phyloP scores from a whole-genome alignment of 2,329 filamentous ascomycete genomes.

The Colletotrichum tanaceti region DNA sequence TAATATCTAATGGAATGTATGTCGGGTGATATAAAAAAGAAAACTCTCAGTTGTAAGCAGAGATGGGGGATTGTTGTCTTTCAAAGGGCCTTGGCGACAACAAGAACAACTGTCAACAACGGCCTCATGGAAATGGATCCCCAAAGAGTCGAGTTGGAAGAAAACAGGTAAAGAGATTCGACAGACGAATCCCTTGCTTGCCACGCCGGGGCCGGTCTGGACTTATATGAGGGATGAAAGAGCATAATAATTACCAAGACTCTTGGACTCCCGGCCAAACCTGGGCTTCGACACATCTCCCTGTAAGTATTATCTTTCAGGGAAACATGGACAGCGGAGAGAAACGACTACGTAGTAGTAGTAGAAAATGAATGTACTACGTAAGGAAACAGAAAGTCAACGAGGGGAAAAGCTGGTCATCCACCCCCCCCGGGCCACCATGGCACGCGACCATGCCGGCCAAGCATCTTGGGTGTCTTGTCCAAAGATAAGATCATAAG shows the following conservation, averaged over 20 bases:
- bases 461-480: conserved; percentile 22
- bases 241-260: no score
- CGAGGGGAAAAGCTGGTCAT: not conserved
- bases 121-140: not conserved
- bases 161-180: not conserved
- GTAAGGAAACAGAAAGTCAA: no score
- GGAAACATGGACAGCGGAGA: no score
- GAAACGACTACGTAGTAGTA: no score
- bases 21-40: no score
- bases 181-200: not conserved
- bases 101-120: no score
- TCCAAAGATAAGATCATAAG: not conserved
- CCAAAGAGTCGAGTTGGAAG: not conserved
- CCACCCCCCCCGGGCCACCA: not conserved
- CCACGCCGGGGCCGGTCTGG: not conserved
- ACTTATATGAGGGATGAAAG: not conserved
- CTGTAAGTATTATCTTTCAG: no score
- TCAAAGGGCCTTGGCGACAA: not conserved
- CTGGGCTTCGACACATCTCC: no score
- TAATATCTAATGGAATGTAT: no score
- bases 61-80: not conserved
- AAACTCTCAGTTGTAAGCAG: no score
- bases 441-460: conserved; percentile 19
- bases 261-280: no score
- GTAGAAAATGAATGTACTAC: no score